Conservation (phyloP, 495 filamentous ascomycete genomes). For the Amphirosellinia nigrospora region DNA sequence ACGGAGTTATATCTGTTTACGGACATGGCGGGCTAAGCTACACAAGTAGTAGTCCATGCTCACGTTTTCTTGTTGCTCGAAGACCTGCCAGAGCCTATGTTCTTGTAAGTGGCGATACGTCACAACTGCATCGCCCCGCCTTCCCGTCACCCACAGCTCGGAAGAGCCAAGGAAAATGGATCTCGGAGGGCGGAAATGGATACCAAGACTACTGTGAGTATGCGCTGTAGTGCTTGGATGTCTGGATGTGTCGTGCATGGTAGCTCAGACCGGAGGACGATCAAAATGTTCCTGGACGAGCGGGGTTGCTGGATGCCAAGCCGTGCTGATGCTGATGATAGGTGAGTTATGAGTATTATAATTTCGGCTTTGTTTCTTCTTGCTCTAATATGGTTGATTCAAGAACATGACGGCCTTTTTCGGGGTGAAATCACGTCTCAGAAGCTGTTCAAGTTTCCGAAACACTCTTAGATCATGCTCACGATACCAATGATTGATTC, state of each 20-base stretch:
- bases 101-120: conserved; percentile 3
- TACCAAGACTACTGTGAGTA: too few relatives aligned
- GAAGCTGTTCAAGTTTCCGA: background rate
- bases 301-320: background rate
- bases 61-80: background rate
- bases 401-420: background rate
- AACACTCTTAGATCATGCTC: background rate
- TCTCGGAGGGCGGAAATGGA: too few relatives aligned
- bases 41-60: conserved; percentile 5
- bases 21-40: conserved; percentile 19
- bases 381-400: background rate
- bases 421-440: background rate
- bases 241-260: background rate
- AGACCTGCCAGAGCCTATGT: background rate
- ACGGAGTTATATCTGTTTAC: conserved; percentile 8
- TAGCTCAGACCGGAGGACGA: background rate
- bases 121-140: conserved; percentile 17
- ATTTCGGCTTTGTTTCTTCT: background rate
- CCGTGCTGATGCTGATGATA: background rate
- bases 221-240: too few relatives aligned
- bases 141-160: conserved; percentile 10
- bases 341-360: background rate
- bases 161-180: background rate
- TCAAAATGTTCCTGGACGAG: background rate
- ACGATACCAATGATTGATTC: background rate